A percentile compares a stretch with the other conserved stretches of the same genome.
Evolutionary conservation across 2,329 filamentous ascomycete species (phyloP).

Genomic region (Corynespora cassiicola): DNA sequence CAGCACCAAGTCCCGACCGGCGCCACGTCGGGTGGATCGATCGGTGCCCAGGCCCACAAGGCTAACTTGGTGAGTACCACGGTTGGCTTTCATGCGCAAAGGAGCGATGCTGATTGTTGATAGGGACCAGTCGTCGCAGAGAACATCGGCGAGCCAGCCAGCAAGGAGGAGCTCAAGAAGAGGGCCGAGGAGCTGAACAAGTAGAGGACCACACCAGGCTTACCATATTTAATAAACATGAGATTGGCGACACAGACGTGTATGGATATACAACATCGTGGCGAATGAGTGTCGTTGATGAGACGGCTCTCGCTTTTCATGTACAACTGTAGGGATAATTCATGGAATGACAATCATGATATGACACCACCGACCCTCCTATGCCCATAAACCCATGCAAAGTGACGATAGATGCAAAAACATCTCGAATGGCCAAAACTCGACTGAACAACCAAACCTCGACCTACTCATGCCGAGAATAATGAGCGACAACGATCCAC

Average conservation of each 20-base stretch:
- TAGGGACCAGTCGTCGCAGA: slow-evolving; percentile 55
- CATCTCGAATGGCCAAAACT: too few species aligned
- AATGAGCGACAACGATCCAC: too few species aligned
- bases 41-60: slow-evolving; percentile 46
- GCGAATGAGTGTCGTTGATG: too few species aligned
- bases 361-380: too few species aligned
- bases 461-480: too few species aligned
- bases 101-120: slow-evolving; percentile 3
- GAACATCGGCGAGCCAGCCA: slow-evolving; percentile 52
- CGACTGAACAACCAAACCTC: too few species aligned
- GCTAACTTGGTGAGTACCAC: slow-evolving; percentile 45
- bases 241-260: too few species aligned
- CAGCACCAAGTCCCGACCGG: slow-evolving; percentile 38
- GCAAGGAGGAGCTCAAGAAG: slow-evolving; percentile 58
- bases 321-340: neutral
- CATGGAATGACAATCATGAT: neutral
- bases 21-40: slow-evolving; percentile 42
- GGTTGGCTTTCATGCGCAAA: slow-evolving; percentile 10
- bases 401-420: too few species aligned
- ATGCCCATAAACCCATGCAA: too few species aligned
- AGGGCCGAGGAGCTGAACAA: slow-evolving; percentile 59
- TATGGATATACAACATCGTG: too few species aligned
- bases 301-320: neutral
- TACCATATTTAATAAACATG: too few species aligned
- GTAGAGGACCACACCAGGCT: too few species aligned